Evolutionary conservation across 495 filamentous ascomycete species (phyloP), one percentile per base, ranked within the genome.

Genomic region (Neohortaea acidophila): DNA sequence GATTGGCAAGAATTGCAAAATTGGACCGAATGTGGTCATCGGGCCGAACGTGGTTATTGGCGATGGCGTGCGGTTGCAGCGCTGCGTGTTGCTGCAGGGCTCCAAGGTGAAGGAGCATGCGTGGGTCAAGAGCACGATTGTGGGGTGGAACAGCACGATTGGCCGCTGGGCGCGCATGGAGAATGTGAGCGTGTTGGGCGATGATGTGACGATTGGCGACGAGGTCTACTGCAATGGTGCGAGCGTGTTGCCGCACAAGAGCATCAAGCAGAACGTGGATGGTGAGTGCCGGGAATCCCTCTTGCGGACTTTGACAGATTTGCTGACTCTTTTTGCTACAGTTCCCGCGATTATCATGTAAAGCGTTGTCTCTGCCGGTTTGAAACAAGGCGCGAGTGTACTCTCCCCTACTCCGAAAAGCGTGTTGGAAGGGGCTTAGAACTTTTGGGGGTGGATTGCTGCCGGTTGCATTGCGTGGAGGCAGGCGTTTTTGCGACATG

Each of bases 151-250:
- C 67, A 92, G 83, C 68, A 79, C 77, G 23, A 83, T 99, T 24
- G 89, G 89, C 44, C 77, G 76, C 51, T 99, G 89, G 89, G 87
- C 89, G 40, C 77, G 89, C 44, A 65, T 99, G 52, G 89, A 99
- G 70, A 97, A 97, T 54, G 89, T 99, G 19, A 84, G 80, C 1
- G 89, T 99, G 34, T 72, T 99, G 29, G 89, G 89, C 48, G 91
- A 99, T 60, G 89, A 99, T 59, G 89, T 99, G n/a, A 94, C 84
- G 39, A 93, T 99, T 58, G 85, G 81, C 35, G 89, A 99, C 56
- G 89, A 99, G 62, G 79, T 99, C 27, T 96, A 99, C 59, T 91
- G 96, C 57, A 99, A 99, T 63, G 89, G 89, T 50, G 89, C 91
- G 40, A 87, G 82, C 47, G 77, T 99, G 44, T 65, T 99, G 51